phyloP scores from a whole-genome alignment of 2,329 filamentous ascomycete genomes.

The Zopfia rhizophila region DNA sequence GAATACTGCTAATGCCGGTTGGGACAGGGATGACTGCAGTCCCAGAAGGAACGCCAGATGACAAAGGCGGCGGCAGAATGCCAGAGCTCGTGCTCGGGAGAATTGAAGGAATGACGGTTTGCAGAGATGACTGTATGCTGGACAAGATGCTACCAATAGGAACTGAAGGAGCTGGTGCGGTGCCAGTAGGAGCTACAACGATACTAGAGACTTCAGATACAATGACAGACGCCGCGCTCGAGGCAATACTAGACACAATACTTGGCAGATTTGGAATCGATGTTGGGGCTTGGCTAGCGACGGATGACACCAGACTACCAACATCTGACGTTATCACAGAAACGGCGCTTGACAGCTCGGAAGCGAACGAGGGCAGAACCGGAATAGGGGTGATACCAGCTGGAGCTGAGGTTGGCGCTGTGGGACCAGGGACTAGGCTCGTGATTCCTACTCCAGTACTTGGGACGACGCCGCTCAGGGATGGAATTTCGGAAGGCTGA shows the following conservation, averaged over 20 bases:
- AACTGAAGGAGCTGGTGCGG: constrained; percentile 3
- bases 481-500: constrained; percentile 1
- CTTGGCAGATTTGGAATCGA: constrained; percentile 18
- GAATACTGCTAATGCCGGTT: too few species aligned
- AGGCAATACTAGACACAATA: constrained; percentile 18
- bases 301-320: constrained; percentile 30
- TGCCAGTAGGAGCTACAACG: constrained; percentile 14
- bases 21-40: constrained; percentile 9
- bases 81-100: background rate
- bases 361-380: constrained; percentile 8
- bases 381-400: constrained; percentile 8
- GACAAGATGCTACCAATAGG: constrained; percentile 15
- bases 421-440: constrained; percentile 12
- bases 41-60: constrained; percentile 2
- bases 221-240: constrained; percentile 13
- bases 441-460: constrained; percentile 13
- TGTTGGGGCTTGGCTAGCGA: constrained; percentile 12
- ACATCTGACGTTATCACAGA: constrained; percentile 24
- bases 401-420: constrained; percentile 7
- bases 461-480: constrained; percentile 11
- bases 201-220: constrained; percentile 17
- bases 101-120: constrained; percentile 1
- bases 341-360: constrained; percentile 15
- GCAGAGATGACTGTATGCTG: constrained; percentile 7
- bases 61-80: constrained; percentile 1